A percentile compares a stretch with the other conserved stretches of the same genome.
These are phyloP conservation scores for Fusarium algeriense DNA, from an alignment of 2,329 filamentous ascomycete species.

Conservation along the genomic window DNA sequence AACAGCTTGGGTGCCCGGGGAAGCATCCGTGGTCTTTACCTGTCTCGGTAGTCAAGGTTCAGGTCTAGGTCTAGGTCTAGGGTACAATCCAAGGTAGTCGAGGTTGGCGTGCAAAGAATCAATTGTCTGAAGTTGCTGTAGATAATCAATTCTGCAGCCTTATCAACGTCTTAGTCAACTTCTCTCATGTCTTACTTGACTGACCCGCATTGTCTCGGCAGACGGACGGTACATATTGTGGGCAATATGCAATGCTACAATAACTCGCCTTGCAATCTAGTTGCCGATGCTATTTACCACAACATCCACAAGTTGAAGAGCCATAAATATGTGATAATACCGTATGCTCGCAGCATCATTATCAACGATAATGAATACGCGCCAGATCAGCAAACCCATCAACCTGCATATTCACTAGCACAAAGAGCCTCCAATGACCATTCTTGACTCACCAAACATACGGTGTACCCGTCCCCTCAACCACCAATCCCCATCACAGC, in stretches of 20 bases:
- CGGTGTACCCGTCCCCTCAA: conserved; percentile 19
- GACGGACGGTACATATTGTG: not conserved
- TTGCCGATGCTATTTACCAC: not conserved
- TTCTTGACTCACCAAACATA: conserved; percentile 14
- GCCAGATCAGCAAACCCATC: conserved; percentile 6
- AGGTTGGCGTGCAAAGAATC: not conserved
- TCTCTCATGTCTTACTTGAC: conserved; percentile 4
- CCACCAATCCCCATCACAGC: conserved; percentile 3
- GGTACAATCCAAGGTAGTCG: not conserved
- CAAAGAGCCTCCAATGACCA: not conserved
- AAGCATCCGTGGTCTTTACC: conserved; percentile 35
- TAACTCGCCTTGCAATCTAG: not conserved
- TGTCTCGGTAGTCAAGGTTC: conserved; percentile 7
- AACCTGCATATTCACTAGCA: conserved; percentile 3
- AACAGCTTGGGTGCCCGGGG: conserved; percentile 35
- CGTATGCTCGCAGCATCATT: not conserved
- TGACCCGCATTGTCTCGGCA: not conserved
- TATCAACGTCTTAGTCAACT: not conserved
- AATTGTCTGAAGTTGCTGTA: conserved; percentile 7
- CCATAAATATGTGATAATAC: too few species aligned
- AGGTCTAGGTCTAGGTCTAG: conserved; percentile 20
- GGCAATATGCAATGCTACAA: not conserved
- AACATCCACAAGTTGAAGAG: not conserved
- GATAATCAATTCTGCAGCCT: conserved; percentile 20
- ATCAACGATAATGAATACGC: not conserved